Base-by-base conservation (phyloP, 2,329 filamentous ascomycete genomes). In the Penicillium sp. region DNA sequence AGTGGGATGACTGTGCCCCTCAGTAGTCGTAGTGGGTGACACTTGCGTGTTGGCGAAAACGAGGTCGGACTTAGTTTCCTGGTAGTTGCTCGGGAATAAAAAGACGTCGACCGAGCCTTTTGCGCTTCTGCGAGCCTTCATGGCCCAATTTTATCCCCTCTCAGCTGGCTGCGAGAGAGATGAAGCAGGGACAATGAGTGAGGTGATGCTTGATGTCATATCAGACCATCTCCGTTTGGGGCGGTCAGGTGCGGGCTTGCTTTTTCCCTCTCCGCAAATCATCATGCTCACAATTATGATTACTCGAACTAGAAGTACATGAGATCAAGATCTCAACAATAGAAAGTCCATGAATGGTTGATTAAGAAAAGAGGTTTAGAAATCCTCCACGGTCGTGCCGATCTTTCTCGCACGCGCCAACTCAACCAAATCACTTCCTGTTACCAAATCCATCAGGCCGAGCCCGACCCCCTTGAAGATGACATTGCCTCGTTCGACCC, bases 401-500 rank as follows among this genome's bases (percentile, higher is more conserved):
- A 90, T 72, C 0, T 81, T 81, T 63, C 81, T 82, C 62, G 82
- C 79, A 64, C 83, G 81, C 11, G 87, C 87, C 69, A 89, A 72
- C 29, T 78, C 72, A 6, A 90, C 79, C 61, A 90, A 67, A 67
- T 88, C 83, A 30, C 79, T 79, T 0, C 87, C 88, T 6, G 89
- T 85, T 3, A 88, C 84, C 41, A 91, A 77, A 76, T 91, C 89
- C 87, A 90, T 90, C 63, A 91, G 71, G 0, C 88, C 88, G 58
- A 90, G 73, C 0, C 89, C 89, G 3, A 91, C 88, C 66, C 86
- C 86, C 81, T 91, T 91, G 71, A 88, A 91, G 38, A 91, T 85
- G 0, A 90, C 84, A 71, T 90, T 88, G 0, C 88, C 89, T 51
- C 79, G 81, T 63, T 84, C 81, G 55, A 90, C 70, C 87, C 88